Base-by-base conservation (phyloP, 257 asterid species). In the Lithospermum erythrorhizon region DNA sequence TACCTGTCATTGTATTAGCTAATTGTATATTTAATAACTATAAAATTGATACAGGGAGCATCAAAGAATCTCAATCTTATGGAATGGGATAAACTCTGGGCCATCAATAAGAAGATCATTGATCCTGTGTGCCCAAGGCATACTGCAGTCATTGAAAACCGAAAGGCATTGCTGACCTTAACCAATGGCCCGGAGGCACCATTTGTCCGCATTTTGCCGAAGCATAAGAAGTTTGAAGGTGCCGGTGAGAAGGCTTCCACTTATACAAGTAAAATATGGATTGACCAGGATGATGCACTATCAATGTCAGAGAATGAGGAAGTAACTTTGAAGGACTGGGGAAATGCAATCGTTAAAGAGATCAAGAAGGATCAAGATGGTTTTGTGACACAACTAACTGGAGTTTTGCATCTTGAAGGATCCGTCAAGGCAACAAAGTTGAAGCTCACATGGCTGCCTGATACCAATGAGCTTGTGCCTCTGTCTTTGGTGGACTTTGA, bases 61-160 rank as follows among this genome's bases (percentile, higher is more conserved):
- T 91, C 98, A n/a, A 91, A 88, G 83, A 88, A 91, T 75, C 88
- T 91, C 73, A 91, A 91, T 81, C 95, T 88, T 49, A 86, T 88
- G 98, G 98, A 91, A 65, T 91, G 98, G 98, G 96, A 88, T 76
- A 91, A 91, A 74, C 87, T 91, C 48, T 91, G 98, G 98, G 91
- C 98, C 23, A 86, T 86, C 57, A 91, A 91, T 64, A 91, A 91
- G 80, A 91, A 84, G 82, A 82, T 86, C 54, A 86, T 91, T 32
- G 98, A 91, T 74, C 98, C 94, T 20, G 90, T 91, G 19, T 88
- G 96, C 71, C 96, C 98, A 48, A 84, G 98, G 79, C 83, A 91
- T 75, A 91, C 98, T 19, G 95, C 98, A 62, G 86, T 91, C 7
- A 68, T 69, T 65, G 96, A 82, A 69, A 83, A 86, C 60, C 66